Evolutionary conservation across 2,329 filamentous ascomycete genomes (phyloP), one percentile per base, ranked within the genome.

Genomic region (Curvularia verruculosa): DNA sequence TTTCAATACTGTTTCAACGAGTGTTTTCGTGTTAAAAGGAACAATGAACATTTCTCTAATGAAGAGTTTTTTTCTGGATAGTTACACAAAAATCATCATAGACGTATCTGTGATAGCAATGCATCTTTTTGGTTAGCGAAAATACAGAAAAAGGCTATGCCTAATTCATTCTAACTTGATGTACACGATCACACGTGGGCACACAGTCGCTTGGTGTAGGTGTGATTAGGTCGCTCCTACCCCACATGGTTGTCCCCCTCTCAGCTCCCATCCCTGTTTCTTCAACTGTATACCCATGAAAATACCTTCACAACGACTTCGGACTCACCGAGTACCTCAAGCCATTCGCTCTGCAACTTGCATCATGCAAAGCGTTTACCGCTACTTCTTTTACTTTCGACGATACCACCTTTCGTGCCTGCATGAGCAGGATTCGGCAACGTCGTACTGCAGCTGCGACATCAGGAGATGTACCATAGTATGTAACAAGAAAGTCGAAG

Each of bases 401-500:
- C 21, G 12, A 15, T 10, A 28, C 23, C 40, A 24, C n/a, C 12
- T 12, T 26, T 12, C 26, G n/a, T 13, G 3, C n/a, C 19, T 51
- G 28, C 47, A 55, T 36, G 28, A 34, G 24, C 18, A 40, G 31
- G 23, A 34, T 43, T 36, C 40, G 39, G 29, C 52, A 23, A 37
- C 18, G 40, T 45, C 40, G 44, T 13, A 31, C 47, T 50, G 9
- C 18, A 36, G 19, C 29, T 51, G 31, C 48, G 36, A 24, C 40
- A 43, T 37, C 31, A 40, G 40, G 47, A 55, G 52, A 31, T 44
- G n/a, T n/a, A n/a, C n/a, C n/a, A n/a, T n/a, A n/a, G n/a, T n/a
- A n/a, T n/a, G 19, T 31, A 19, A 39, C 31, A 28, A 36, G 34
- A 36, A 52, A n/a, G 4, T 19, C 34, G 19, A 31, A n/a, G 12